phyloP scores from a whole-genome alignment of 805 yeast species.

The Candida jianshihensis region DNA sequence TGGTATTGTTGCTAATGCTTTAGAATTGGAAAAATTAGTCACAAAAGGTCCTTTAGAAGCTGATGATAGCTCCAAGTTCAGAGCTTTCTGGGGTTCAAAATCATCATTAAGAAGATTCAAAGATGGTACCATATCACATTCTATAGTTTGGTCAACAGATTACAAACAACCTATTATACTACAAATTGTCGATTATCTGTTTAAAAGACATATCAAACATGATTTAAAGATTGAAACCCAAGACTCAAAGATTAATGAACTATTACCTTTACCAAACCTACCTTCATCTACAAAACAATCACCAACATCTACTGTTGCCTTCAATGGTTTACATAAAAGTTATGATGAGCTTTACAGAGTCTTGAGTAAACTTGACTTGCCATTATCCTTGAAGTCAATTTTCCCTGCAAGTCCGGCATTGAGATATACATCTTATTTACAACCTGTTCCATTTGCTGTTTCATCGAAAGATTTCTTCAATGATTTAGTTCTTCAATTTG shows the following conservation, averaged over 20 bases:
- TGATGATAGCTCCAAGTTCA: conserved; percentile 56
- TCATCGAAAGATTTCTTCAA: conserved; percentile 74
- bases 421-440: conserved; percentile 66
- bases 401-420: conserved; percentile 69
- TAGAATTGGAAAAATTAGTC: conserved; percentile 71
- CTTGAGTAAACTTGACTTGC: conserved; percentile 45
- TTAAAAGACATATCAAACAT: conserved; percentile 56
- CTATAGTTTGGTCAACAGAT: conserved; percentile 76
- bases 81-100: conserved; percentile 82
- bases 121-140: conserved; percentile 85
- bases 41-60: conserved; percentile 77
- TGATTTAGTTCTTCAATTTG: conserved; percentile 80
- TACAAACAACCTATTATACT: conserved; percentile 55
- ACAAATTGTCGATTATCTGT: conserved; percentile 55
- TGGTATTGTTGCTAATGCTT: conserved; percentile 64
- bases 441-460: conserved; percentile 77
- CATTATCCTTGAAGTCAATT: conserved; percentile 65
- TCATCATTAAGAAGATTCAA: conserved; percentile 86
- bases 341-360: conserved; percentile 54
- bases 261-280: conserved; percentile 53
- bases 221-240: conserved; percentile 26
- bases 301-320: conserved; percentile 34
- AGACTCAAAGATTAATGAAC: conserved; percentile 38
- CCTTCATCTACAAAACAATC: conserved; percentile 54
- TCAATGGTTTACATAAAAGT: conserved; percentile 38